Conservation (phyloP, 768 basidiomycete species). For the Mycena vulgaris region DNA sequence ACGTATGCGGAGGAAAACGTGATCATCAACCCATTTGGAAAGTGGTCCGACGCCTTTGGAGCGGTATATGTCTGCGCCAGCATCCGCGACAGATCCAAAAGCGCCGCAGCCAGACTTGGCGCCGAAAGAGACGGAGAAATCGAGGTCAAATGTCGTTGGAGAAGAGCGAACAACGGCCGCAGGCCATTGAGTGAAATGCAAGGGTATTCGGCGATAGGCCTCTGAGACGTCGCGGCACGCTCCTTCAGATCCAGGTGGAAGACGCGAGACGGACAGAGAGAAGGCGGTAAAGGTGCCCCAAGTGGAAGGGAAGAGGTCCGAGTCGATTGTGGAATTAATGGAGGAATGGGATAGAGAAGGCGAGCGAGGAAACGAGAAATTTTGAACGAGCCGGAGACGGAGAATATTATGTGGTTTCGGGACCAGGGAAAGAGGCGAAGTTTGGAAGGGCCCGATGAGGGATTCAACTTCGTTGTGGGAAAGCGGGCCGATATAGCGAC, state of each 20-base stretch:
- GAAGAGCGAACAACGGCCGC: constrained; percentile 43
- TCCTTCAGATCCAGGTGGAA: constrained; percentile 46
- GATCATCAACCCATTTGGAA: constrained; percentile 47
- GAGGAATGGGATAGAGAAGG: constrained; percentile 26
- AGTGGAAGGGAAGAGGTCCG: constrained; percentile 49
- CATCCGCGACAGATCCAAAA: constrained; percentile 29
- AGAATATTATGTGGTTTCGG: constrained; percentile 44
- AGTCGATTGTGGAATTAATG: constrained; percentile 42
- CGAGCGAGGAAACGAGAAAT: constrained; percentile 42
- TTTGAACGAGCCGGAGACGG: constrained; percentile 44
- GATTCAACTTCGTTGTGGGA: constrained; percentile 30
- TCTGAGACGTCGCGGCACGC: constrained; percentile 26
- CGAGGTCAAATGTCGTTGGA: constrained; percentile 9
- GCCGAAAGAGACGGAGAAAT: constrained; percentile 33
- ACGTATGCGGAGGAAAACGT: constrained; percentile 40
- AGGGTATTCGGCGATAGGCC: constrained; percentile 8
- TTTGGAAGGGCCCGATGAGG: constrained; percentile 47
- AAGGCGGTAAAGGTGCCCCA: constrained; percentile 51
- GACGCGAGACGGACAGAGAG: constrained; percentile 23
- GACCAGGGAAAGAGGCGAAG: constrained; percentile 45
- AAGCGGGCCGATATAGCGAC: constrained; percentile 41
- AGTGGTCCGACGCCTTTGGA: constrained; percentile 42
- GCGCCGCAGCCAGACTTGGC: constrained; percentile 1
- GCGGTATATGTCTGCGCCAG: constrained; percentile 35
- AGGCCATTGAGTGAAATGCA: constrained; percentile 52